A percentile compares a stretch with the other conserved stretches of the same genome.
Conservation (phyloP, 148 eudicot species). For the Cornus florida region DNA sequence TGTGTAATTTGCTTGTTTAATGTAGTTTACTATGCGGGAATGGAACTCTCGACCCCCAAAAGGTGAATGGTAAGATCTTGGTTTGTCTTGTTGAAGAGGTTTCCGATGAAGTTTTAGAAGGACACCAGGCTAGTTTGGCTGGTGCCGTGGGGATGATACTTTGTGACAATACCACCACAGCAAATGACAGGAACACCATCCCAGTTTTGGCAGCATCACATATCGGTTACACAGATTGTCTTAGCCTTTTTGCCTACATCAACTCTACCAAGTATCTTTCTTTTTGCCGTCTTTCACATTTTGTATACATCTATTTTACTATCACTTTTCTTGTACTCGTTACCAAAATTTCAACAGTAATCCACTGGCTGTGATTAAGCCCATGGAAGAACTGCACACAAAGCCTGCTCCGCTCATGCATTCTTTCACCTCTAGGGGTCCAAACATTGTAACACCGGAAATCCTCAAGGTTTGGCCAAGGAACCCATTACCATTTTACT, state of each 20-base stretch:
- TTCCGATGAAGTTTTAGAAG: constrained; percentile 34
- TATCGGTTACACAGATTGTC: constrained; percentile 48
- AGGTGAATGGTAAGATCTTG: constrained; percentile 60
- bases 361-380: constrained; percentile 34
- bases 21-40: constrained; percentile 35
- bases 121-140: background rate
- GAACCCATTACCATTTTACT: too few species aligned
- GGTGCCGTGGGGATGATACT: too few species aligned
- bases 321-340: too few species aligned
- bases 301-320: too few species aligned
- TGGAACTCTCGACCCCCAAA: constrained; percentile 42
- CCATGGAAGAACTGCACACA: constrained; percentile 6
- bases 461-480: constrained; percentile 48
- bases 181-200: constrained; percentile 33
- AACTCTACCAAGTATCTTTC: constrained; percentile 35
- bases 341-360: constrained; percentile 15
- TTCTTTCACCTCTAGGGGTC: constrained; percentile 67
- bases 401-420: constrained; percentile 72
- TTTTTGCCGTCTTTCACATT: background rate
- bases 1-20: too few species aligned
- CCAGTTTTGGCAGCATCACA: constrained; percentile 63
- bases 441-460: constrained; percentile 50
- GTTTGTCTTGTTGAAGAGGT: constrained; percentile 54
- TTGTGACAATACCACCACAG: constrained; percentile 5
- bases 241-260: constrained; percentile 40